These are phyloP conservation scores for Zoysia japonica DNA, from an alignment of 176 grass and related monocot genomes.

Conservation along the genomic window DNA sequence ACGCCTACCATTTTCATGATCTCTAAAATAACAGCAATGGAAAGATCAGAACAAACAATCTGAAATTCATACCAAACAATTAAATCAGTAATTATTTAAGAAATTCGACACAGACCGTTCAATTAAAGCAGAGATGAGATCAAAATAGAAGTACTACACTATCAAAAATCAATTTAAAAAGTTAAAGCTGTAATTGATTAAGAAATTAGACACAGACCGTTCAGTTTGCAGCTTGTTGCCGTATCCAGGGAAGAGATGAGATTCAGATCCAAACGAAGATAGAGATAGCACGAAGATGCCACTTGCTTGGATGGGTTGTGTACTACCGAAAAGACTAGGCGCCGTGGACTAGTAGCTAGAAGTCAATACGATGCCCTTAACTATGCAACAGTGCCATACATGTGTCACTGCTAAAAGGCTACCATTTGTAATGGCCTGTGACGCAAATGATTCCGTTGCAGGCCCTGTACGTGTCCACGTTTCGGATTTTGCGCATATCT, in stretches of 20 bases:
- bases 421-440: conserved; percentile 5
- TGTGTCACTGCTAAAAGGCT: not conserved
- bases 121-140: not conserved
- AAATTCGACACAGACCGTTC: too few species aligned
- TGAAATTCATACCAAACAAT: not conserved
- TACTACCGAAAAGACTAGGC: not conserved
- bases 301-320: not conserved
- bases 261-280: not conserved
- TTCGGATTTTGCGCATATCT: not conserved
- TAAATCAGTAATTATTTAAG: too few species aligned
- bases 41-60: not conserved
- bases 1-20: not conserved
- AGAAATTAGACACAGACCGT: not conserved
- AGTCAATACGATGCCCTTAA: conserved; percentile 11
- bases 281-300: not conserved
- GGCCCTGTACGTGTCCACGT: conserved; percentile 1
- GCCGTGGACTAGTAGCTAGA: not conserved
- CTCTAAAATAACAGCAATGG: not conserved
- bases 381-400: not conserved
- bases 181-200: not conserved
- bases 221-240: not conserved
- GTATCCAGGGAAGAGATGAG: too few species aligned
- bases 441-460: not conserved
- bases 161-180: not conserved
- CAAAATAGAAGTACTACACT: not conserved